Evolutionary conservation across 2,329 filamentous ascomycete species (phyloP).

Genomic region (Venturia effusa): DNA sequence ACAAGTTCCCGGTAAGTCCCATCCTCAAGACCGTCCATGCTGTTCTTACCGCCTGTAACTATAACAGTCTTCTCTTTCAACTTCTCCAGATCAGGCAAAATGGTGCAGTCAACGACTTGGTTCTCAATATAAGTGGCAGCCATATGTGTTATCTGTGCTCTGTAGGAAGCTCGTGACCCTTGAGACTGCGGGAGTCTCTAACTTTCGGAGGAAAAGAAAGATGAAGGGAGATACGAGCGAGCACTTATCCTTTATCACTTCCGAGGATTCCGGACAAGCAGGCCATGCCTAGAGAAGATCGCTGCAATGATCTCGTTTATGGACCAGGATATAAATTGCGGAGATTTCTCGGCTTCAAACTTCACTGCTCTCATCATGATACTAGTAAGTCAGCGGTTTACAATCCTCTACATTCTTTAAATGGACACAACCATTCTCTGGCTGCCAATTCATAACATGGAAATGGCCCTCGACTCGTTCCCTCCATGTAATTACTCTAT

Average conservation of each 20-base stretch:
- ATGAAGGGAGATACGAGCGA: not conserved
- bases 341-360: too few species aligned
- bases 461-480: too few species aligned
- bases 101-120: slow-evolving; percentile 1
- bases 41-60: slow-evolving; percentile 2
- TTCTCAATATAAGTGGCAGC: not conserved
- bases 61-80: slow-evolving; percentile 7
- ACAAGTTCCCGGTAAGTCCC: not conserved
- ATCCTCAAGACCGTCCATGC: not conserved
- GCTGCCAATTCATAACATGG: too few species aligned
- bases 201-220: not conserved
- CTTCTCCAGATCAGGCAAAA: not conserved
- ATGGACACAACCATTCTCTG: too few species aligned
- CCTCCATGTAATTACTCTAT: too few species aligned
- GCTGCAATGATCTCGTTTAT: too few species aligned
- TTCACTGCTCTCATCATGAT: too few species aligned
- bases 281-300: too few species aligned
- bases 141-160: not conserved
- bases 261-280: not conserved
- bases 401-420: too few species aligned
- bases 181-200: not conserved
- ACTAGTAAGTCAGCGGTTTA: too few species aligned
- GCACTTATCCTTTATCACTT: not conserved
- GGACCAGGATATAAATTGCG: too few species aligned
- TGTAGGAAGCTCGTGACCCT: not conserved